Evolutionary conservation across 202 grass and related monocot species (phyloP), one percentile per base, ranked within the genome.

Genomic region (Carex arenaria): DNA sequence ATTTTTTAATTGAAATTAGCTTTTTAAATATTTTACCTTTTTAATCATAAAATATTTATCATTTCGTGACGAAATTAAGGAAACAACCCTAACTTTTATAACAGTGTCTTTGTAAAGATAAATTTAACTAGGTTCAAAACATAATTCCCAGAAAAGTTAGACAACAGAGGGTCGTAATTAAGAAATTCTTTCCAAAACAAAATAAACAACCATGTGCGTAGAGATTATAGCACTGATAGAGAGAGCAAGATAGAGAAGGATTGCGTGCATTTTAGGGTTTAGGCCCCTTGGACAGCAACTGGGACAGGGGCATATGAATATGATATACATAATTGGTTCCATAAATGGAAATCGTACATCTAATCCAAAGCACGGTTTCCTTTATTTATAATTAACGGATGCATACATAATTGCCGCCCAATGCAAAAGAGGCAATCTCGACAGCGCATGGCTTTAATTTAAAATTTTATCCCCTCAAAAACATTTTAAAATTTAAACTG

Each of bases 261-360:
- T 80, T 79, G 78, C 53, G 69, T 72, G 34, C n/a, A 45, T 7
- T 38, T 62, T 19, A 42, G 51, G 28, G 32, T 9, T 26, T 31
- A 62, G 23, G 52, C 52, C 14, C 26, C 55, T 22, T 60, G 17
- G 75, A 60, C 15, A 79, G 54, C 51, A 15, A 79, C 17, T 56
- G 75, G 75, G 28, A 79, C 30, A 5, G 75, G 75, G 53, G 26
- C 5, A 64, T 9, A 63, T 23, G 10, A 63, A 45, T 19, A 36
- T 1, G 32, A 62, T 54, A 47, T 80, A 64, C 19, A 61, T 22
- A 45, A 43, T 64, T 14, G 6, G 31, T 62, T 64, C 61, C 36
- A 64, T 80, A 80, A 62, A 64, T 64, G 8, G 55, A 79, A 80
- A 80, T 63, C 31, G 55, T 40, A 80, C 54, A 78, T 80, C 55